These are phyloP conservation scores for Saccharomycopsis guyanensis DNA, from an alignment of 805 yeast genomes.

Conservation along the genomic window DNA sequence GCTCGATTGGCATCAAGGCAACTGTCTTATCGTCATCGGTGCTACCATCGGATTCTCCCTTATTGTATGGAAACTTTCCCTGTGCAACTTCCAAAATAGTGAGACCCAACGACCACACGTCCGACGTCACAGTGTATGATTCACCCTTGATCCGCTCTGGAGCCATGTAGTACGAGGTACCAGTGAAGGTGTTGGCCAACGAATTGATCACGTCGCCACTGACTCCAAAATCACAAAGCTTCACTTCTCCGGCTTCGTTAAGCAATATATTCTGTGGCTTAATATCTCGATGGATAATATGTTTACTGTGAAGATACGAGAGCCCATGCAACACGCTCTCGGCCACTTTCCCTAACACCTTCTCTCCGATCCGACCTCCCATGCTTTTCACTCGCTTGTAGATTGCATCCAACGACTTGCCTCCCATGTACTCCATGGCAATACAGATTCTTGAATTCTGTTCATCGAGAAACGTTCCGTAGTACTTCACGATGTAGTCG, in stretches of 20 bases:
- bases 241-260: constrained; percentile 71
- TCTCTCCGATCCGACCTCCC: constrained; percentile 87
- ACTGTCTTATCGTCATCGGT: constrained; percentile 33
- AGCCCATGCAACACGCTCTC: constrained; percentile 79
- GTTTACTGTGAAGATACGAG: constrained; percentile 78
- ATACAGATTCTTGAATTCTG: constrained; percentile 76
- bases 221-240: constrained; percentile 95
- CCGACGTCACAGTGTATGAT: constrained; percentile 90
- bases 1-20: constrained; percentile 77
- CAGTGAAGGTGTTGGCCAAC: constrained; percentile 92
- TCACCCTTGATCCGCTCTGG: constrained; percentile 96
- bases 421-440: constrained; percentile 97
- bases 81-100: constrained; percentile 89
- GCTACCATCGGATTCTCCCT: constrained; percentile 24
- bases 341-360: constrained; percentile 85
- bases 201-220: constrained; percentile 96
- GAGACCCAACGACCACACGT: constrained; percentile 93
- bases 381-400: constrained; percentile 65
- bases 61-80: constrained; percentile 78
- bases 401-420: constrained; percentile 84
- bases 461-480: constrained; percentile 83
- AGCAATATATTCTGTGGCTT: constrained; percentile 90
- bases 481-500: constrained; percentile 82
- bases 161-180: constrained; percentile 97
- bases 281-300: constrained; percentile 90